A percentile compares a stretch with the other conserved stretches of the same genome.
Evolutionary conservation across 1,284 basidiomycete genomes (phyloP).

Genomic region (Amylostereum areolatum): DNA sequence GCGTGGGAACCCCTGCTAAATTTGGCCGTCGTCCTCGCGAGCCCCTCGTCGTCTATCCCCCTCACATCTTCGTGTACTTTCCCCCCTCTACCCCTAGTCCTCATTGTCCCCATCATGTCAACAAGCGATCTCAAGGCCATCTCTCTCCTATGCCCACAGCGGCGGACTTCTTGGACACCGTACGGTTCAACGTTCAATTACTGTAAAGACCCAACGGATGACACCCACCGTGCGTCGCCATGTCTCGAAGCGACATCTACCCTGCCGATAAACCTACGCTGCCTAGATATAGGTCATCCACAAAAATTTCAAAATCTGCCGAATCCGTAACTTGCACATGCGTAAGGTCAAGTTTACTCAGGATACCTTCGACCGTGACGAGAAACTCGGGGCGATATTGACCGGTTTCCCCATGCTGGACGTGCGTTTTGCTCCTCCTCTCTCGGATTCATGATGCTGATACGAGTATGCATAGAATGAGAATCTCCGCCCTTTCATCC

Average conservation of each 20-base stretch:
- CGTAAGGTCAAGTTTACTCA: too few relatives aligned
- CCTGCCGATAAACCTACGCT: neutral
- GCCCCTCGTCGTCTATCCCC: too few relatives aligned
- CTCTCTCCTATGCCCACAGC: conserved; percentile 96
- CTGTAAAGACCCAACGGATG: conserved; percentile 93
- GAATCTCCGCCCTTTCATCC: conserved; percentile 91
- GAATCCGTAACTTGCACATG: conserved; percentile 95
- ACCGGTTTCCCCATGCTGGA: conserved; percentile 96
- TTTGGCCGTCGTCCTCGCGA: too few relatives aligned
- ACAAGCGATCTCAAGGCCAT: conserved; percentile 88
- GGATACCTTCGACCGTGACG: conserved; percentile 98
- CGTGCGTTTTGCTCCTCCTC: conserved; percentile 43
- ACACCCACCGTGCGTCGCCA: conserved; percentile 80
- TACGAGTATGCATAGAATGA: conserved; percentile 57
- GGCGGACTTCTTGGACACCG: conserved; percentile 92
- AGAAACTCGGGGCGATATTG: conserved; percentile 91
- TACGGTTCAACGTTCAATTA: too few relatives aligned
- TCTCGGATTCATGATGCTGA: neutral
- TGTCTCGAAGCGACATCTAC: neutral
- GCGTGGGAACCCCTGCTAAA: too few relatives aligned
- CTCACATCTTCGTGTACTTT: too few relatives aligned
- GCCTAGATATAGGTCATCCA: conserved; percentile 68
- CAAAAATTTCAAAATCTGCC: conserved; percentile 98
- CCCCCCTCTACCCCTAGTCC: too few relatives aligned
- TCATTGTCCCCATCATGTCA: conserved; percentile 49